Evolutionary conservation across 257 asterid genomes (phyloP), one percentile per base, ranked within the genome.

Genomic region (Lycium ferocissimum): DNA sequence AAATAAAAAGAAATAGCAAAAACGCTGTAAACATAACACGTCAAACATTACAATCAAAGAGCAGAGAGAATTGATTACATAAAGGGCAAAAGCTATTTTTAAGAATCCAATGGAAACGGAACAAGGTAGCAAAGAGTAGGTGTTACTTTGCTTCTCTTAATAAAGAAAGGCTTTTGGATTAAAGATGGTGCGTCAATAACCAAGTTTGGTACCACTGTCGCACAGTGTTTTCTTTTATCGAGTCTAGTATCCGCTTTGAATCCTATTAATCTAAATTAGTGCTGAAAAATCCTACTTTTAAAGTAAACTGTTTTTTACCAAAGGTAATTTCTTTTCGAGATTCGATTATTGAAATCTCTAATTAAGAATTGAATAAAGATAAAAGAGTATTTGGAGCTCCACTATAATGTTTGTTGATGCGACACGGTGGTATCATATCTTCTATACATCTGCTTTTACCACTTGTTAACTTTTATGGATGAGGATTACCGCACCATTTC

Each of bases 41-140:
- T 81, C 56, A 61, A 49, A 75, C 20, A 37, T 75, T 75, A 13
- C 63, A 76, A 76, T 76, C 7, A 76, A 51, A 62, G 69, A n/a
- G 35, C 37, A 9, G 35, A 62, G 9, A 76, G 63, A 76, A 76
- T 51, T 76, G 82, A 51, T 76, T 76, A 76, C 10, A 51, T 51
- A 76, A 51, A 76, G 14, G 17, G 4, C 9, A 22, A 22, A 8
- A 18, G 18, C 45, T 51, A 22, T 51, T 3, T 51, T 71, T 73
- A 53, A 76, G 45, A 51, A 76, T 76, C 82, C 82, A 76, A 76
- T 76, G 26, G 22, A 51, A 26, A 76, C 7, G 13, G 14, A n/a
- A 51, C 82, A 76, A 51, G 22, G 47, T 14, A 51, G 82, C 63
- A 76, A 76, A 14, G 63, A 76, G 82, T 76, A 76, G 82, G 63